phyloP scores from a whole-genome alignment of 257 asterid species.

The Solanum chmielewskii region DNA sequence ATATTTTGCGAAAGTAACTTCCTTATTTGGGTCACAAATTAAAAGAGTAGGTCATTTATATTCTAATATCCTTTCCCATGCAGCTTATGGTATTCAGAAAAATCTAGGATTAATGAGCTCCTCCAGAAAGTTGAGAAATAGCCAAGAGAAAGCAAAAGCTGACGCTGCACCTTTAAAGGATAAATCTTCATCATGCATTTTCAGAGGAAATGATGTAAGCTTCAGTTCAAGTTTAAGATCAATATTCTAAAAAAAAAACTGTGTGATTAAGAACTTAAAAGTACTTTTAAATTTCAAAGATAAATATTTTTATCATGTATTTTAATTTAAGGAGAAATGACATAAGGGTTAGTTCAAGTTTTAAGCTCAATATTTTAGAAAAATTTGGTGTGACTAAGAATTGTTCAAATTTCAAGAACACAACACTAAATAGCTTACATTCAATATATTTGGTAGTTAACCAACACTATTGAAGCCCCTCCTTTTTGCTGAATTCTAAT shows the following conservation, averaged over 20 bases:
- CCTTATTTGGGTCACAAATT: background rate
- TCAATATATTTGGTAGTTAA: background rate
- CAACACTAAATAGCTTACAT: background rate
- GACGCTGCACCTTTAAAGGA: constrained; percentile 11
- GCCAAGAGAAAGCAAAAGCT: constrained; percentile 26
- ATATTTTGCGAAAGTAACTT: background rate
- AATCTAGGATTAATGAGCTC: constrained; percentile 32
- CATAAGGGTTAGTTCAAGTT: background rate
- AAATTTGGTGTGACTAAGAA: background rate
- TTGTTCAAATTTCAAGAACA: background rate
- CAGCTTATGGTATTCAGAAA: constrained; percentile 35
- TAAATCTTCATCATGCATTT: constrained; percentile 17
- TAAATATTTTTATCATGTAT: background rate
- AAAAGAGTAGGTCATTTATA: background rate
- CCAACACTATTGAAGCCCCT: background rate
- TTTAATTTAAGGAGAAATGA: background rate
- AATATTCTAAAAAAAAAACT: background rate
- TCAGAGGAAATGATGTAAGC: constrained; percentile 45
- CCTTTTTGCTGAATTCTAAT: background rate
- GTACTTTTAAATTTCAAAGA: background rate
- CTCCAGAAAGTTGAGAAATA: constrained; percentile 25
- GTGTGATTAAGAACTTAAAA: background rate
- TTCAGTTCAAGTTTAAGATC: constrained; percentile 2
- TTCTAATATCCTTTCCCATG: constrained; percentile 6
- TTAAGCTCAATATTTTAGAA: background rate